Conservation (phyloP, 2,329 filamentous ascomycete genomes). For the Helotiales sp. region DNA sequence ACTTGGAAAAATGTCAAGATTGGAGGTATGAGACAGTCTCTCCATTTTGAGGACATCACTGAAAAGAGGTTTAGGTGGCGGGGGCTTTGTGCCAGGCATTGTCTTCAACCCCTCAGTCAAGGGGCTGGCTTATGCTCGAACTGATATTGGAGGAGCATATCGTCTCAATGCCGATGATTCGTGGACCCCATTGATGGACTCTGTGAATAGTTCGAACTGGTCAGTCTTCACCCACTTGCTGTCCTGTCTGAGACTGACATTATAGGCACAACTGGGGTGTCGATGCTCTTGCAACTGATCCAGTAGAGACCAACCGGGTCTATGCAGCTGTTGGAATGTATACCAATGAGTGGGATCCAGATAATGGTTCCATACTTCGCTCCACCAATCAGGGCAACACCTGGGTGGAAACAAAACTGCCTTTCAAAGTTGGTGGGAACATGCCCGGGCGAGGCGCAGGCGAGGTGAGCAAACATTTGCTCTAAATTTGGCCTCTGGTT, state of each 20-base stretch:
- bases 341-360: slow-evolving; percentile 64
- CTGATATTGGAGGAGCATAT: slow-evolving; percentile 65
- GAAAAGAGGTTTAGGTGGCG: slow-evolving; percentile 47
- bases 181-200: slow-evolving; percentile 58
- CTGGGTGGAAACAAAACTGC: slow-evolving; percentile 54
- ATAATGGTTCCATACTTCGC: slow-evolving; percentile 58
- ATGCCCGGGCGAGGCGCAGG: slow-evolving; percentile 66
- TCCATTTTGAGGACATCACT: background rate
- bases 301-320: slow-evolving; percentile 55
- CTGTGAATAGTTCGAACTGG: slow-evolving; percentile 29
- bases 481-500: background rate
- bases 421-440: slow-evolving; percentile 66
- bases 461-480: slow-evolving; percentile 43
- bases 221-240: background rate
- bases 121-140: slow-evolving; percentile 59
- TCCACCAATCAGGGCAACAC: slow-evolving; percentile 59
- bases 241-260: background rate
- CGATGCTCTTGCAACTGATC: slow-evolving; percentile 61
- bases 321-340: slow-evolving; percentile 62
- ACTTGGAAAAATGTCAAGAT: slow-evolving; percentile 55
- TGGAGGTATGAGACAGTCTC: slow-evolving; percentile 44
- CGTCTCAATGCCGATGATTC: slow-evolving; percentile 59
- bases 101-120: slow-evolving; percentile 57
- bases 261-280: slow-evolving; percentile 60
- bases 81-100: slow-evolving; percentile 61